Evolutionary conservation across 2,329 filamentous ascomycete genomes (phyloP).

Genomic region (Neonectria punicea): DNA sequence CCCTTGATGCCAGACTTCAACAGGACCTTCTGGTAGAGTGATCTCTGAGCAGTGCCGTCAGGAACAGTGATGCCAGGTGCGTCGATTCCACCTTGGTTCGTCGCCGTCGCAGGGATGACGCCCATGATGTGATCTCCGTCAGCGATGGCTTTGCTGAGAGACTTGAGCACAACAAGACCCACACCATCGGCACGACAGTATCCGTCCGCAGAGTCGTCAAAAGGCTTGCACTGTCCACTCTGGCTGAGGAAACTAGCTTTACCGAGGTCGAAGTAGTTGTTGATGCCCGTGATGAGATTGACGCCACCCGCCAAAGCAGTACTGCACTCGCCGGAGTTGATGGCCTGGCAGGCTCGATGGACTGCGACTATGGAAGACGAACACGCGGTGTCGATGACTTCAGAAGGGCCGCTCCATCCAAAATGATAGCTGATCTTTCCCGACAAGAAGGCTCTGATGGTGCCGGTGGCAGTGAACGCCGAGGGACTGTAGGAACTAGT

Average conservation of each 20-base stretch:
- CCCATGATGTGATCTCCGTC: slow-evolving; percentile 81
- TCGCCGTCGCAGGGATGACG: slow-evolving; percentile 77
- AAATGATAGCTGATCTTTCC: slow-evolving; percentile 51
- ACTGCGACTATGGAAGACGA: slow-evolving; percentile 51
- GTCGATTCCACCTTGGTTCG: slow-evolving; percentile 84
- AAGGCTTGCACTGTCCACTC: slow-evolving; percentile 59
- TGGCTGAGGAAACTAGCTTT: slow-evolving; percentile 37
- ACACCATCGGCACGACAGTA: slow-evolving; percentile 85
- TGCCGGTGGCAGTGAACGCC: slow-evolving; percentile 51
- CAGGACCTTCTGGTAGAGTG: slow-evolving; percentile 75
- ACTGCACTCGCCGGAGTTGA: slow-evolving; percentile 45
- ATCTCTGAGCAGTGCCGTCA: slow-evolving; percentile 79
- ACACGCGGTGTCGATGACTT: slow-evolving; percentile 53
- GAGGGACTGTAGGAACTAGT: slow-evolving; percentile 12
- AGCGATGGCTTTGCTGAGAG: slow-evolving; percentile 77
- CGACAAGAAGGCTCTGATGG: slow-evolving; percentile 45
- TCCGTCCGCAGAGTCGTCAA: slow-evolving; percentile 82
- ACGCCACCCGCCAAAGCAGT: slow-evolving; percentile 53
- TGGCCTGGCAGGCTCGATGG: slow-evolving; percentile 46
- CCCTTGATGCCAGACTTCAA: slow-evolving; percentile 48
- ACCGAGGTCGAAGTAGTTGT: slow-evolving; percentile 35
- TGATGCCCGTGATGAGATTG: slow-evolving; percentile 49
- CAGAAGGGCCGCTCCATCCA: slow-evolving; percentile 50
- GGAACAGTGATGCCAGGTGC: slow-evolving; percentile 83
- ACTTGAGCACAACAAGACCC: slow-evolving; percentile 80